These are phyloP conservation scores for Wakefieldia striispora DNA, from an alignment of 768 basidiomycete species.

Conservation along the genomic window DNA sequence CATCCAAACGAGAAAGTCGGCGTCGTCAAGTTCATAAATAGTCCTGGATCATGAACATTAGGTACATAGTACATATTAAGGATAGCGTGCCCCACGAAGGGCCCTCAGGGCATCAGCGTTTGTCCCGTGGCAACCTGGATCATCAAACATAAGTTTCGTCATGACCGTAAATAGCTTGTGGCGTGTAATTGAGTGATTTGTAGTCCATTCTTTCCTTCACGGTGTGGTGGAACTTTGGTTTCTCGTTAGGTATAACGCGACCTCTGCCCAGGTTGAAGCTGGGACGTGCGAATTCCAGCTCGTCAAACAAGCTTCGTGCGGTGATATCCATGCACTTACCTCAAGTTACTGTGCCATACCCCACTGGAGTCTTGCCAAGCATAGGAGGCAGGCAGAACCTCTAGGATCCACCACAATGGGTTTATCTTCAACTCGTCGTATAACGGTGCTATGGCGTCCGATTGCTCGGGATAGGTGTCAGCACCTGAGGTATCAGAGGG, in stretches of 20 bases:
- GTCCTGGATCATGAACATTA: no score
- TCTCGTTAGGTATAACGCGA: conserved; percentile 42
- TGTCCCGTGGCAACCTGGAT: neutral
- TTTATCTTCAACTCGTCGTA: conserved; percentile 48
- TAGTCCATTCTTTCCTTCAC: conserved; percentile 59
- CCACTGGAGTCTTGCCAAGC: conserved; percentile 56
- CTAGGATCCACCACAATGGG: conserved; percentile 68
- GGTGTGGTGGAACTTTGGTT: conserved; percentile 60
- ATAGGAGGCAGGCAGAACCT: conserved; percentile 55
- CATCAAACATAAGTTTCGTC: conserved; percentile 45
- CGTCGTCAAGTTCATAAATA: no score
- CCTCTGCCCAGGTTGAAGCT: conserved; percentile 55
- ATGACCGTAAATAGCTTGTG: conserved; percentile 50
- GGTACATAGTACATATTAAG: no score
- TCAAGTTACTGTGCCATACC: conserved; percentile 51
- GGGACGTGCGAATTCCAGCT: neutral
- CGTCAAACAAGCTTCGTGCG: neutral
- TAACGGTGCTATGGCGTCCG: conserved; percentile 46
- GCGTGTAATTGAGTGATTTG: conserved; percentile 49
- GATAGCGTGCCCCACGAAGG: no score
- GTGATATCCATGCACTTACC: conserved; percentile 40
- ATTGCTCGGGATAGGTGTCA: conserved; percentile 10
- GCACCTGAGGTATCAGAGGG: neutral
- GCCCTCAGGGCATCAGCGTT: no score
- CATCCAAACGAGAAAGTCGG: no score